A percentile compares a stretch with the other conserved stretches of the same genome.
phyloP scores from a whole-genome alignment of 345 rosid species.

The Populus tremula region DNA sequence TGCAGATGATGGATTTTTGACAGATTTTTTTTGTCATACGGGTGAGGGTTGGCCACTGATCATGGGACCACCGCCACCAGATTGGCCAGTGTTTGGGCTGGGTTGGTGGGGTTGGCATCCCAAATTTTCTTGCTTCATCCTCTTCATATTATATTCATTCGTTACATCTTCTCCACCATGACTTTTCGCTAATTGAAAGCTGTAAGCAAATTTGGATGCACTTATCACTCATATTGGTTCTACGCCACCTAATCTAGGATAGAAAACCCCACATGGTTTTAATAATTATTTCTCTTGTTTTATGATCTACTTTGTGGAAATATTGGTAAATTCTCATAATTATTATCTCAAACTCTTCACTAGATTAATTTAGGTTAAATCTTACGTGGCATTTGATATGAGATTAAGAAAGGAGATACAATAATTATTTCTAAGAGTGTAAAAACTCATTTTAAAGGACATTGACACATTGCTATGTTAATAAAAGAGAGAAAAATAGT shows the following conservation, averaged over 20 bases:
- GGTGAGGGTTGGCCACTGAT: constrained; percentile 52
- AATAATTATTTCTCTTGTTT: neutral
- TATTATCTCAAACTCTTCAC: neutral
- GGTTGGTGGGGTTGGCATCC: constrained; percentile 63
- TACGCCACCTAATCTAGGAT: neutral
- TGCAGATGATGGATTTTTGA: neutral
- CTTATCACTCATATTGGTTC: neutral
- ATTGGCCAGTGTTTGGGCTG: neutral
- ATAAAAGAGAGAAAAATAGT: no score
- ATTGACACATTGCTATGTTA: no score
- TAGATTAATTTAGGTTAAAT: neutral
- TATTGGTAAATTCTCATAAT: neutral
- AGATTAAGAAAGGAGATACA: no score
- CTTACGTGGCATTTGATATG: no score
- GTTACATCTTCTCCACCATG: neutral
- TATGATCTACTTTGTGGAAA: neutral
- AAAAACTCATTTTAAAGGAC: no score
- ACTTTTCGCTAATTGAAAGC: neutral
- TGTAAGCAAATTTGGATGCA: neutral
- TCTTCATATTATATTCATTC: neutral
- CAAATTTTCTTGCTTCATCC: constrained; percentile 21
- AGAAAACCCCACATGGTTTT: neutral
- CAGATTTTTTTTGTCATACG: constrained; percentile 9
- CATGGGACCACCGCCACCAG: constrained; percentile 26
- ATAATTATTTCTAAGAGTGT: no score